Percentiles rank a stretch among this genome's conserved stretches.
These are phyloP conservation scores for Chytriomyces sp. DNA, from an alignment of 192 early-diverging fungal genomes.

Conservation along the genomic window DNA sequence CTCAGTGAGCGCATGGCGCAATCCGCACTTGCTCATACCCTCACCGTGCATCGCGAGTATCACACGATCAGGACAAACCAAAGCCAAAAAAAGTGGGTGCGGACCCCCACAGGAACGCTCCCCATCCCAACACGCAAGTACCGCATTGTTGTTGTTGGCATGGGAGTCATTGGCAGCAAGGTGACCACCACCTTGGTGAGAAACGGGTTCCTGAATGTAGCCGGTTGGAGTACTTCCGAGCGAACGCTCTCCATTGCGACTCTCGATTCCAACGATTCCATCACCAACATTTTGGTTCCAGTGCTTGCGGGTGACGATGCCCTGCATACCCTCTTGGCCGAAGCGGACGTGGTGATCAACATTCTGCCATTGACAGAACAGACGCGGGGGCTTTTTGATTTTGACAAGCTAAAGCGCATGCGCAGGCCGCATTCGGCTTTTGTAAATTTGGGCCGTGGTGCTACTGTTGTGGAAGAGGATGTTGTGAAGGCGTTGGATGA, in stretches of 20 bases:
- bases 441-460: constrained; percentile 25
- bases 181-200: neutral
- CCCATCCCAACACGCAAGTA: neutral
- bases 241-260: neutral
- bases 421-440: neutral
- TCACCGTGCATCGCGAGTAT: neutral
- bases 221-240: constrained; percentile 6
- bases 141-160: constrained; percentile 12
- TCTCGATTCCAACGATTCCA: no score
- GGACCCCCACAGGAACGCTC: neutral
- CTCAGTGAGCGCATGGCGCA: constrained; percentile 20
- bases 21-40: neutral
- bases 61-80: constrained; percentile 2
- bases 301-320: neutral
- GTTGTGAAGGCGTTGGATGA: constrained; percentile 9
- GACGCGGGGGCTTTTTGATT: constrained; percentile 1
- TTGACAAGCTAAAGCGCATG: constrained; percentile 6
- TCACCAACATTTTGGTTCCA: neutral
- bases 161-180: constrained; percentile 20
- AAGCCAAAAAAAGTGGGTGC: constrained; percentile 1
- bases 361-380: neutral
- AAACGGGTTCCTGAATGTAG: constrained; percentile 22
- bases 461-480: constrained; percentile 21
- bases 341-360: neutral
- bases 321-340: neutral